Evolutionary conservation across 2,329 filamentous ascomycete genomes (phyloP), one percentile per base, ranked within the genome.

Genomic region (Pseudocercospora macadamiae): DNA sequence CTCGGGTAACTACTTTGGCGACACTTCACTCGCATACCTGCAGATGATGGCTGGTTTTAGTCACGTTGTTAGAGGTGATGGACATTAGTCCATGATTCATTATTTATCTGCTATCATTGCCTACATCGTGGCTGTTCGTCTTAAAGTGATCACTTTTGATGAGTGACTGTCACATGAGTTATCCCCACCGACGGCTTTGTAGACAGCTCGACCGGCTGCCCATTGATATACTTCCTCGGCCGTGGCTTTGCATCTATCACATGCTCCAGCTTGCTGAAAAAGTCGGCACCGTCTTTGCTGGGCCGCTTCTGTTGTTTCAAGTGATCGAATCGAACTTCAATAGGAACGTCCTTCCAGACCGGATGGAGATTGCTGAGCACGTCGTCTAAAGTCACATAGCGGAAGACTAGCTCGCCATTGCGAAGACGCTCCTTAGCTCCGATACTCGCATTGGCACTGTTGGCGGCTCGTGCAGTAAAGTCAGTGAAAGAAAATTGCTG

Each of bases 321-420:
- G 45, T 51, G 32, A 36, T 65, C 63, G 42, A 64, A 65, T 2
- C 56, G 54, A 10, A 65, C 61, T 16, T 64, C 62, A 25, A 66
- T 55, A 12, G 49, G 42, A n/a, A 52, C 39, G 6, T 39, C 48
- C 16, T 42, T 56, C 19, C 63, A 34, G 9, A 21, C 26, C 3
- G 64, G 61, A 34, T 62, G 57, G 7, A 65, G 47, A 25, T 64
- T 54, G 19, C 59, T 48, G 18, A 63, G 57, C 21, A 66, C 53
- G 37, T 66, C 62, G 36, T 62, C 52, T 19, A 65, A 51, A 18
- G 63, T 58, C 25, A 66, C 64, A 28, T 65, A 66, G 21, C 63
- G 63, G n/a, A 66, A 39, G 7, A 51, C 37, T 12, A 59, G 49
- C n/a, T 56, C 42, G 25, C 60, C 58, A 1, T 57, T 53, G 21